Base-by-base conservation (phyloP, 2,329 filamentous ascomycete genomes). In the Blastomyces silverae region DNA sequence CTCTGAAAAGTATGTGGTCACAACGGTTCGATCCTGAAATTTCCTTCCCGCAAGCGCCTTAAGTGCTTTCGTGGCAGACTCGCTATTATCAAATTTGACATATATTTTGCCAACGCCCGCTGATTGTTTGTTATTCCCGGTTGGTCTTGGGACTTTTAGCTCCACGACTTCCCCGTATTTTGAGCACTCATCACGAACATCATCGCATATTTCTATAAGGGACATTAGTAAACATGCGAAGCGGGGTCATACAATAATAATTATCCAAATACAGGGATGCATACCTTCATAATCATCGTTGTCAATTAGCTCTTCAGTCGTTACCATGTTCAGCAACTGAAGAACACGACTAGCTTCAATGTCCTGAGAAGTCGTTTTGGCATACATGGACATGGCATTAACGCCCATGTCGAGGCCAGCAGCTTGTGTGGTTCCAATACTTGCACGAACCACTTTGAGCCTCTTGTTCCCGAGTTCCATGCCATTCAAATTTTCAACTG, bases 241-340 rank as follows among this genome's bases (percentile, higher is more conserved):
- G 25, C 25, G 50, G 15, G 13, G 25, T 28, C 50, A 53, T 53
- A 28, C 2, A 31, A 53, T 31, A 31, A 53, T 52, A 42, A 42
- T 63, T 20, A 20, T 39, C 10, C 10, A 6, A 42, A 10, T 57
- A 71, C 6, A n/a, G 15, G 39, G 39, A 6, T 60, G 22, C 81
- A 73, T 83, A 92, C 93, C 93, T 79, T 97, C 90, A 73, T 97
- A 97, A 73, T 99, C 94, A 46, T 97, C 92, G 62, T 87, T 88
- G 74, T 97, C 92, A 78, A 97, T 87, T 31, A 99, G 81, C 78
- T 99, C 94, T 71, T 99, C 94, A 0, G 92, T 84, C 0, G 94
- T 99, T 46, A 99, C 93, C 94, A 99, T 99, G 81, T 99, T 99
- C 73, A 99, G 85, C 67, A 99, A 81, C 78, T 96, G 93, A 66